Conservation (phyloP, 1,284 basidiomycete genomes). For the Apiotrichum laibachii region DNA sequence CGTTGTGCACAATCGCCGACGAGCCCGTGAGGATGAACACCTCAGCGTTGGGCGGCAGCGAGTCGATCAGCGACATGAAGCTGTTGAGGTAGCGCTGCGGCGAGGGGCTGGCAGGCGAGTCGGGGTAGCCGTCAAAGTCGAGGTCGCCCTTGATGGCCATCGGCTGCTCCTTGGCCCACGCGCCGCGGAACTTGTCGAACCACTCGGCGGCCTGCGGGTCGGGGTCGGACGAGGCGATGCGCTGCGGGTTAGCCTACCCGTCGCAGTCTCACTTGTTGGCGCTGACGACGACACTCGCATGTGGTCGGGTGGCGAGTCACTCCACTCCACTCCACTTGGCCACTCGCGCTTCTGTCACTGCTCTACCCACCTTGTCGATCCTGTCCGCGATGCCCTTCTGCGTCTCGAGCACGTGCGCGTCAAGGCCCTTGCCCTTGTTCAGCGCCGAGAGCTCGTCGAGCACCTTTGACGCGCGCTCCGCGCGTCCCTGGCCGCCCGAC, state of each 20-base stretch:
- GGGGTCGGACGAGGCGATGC: background rate
- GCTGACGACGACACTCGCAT: too few relatives aligned
- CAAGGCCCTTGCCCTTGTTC: conserved; percentile 2
- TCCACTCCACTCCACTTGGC: background rate
- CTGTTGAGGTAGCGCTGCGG: conserved; percentile 18
- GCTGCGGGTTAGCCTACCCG: too few relatives aligned
- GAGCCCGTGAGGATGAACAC: conserved; percentile 11
- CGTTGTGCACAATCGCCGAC: conserved; percentile 9
- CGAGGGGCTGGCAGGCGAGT: conserved; percentile 12
- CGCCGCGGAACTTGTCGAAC: conserved; percentile 13
- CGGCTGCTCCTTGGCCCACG: conserved; percentile 15
- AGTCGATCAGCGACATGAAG: conserved; percentile 17
- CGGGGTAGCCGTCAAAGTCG: conserved; percentile 19
- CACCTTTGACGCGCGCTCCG: conserved; percentile 8
- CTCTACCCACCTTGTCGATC: conserved; percentile 11
- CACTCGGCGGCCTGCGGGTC: conserved; percentile 12
- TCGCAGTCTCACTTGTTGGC: too few relatives aligned
- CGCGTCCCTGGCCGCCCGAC: background rate
- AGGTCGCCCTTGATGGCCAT: conserved; percentile 9
- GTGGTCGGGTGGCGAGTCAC: background rate
- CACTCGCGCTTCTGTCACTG: background rate
- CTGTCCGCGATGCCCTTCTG: conserved; percentile 12
- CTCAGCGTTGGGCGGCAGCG: conserved; percentile 11
- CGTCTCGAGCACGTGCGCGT: conserved; percentile 7
- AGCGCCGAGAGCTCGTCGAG: conserved; percentile 11